Evolutionary conservation across 2,329 filamentous ascomycete genomes (phyloP), one percentile per base, ranked within the genome.

Genomic region (Fusarium foetens): DNA sequence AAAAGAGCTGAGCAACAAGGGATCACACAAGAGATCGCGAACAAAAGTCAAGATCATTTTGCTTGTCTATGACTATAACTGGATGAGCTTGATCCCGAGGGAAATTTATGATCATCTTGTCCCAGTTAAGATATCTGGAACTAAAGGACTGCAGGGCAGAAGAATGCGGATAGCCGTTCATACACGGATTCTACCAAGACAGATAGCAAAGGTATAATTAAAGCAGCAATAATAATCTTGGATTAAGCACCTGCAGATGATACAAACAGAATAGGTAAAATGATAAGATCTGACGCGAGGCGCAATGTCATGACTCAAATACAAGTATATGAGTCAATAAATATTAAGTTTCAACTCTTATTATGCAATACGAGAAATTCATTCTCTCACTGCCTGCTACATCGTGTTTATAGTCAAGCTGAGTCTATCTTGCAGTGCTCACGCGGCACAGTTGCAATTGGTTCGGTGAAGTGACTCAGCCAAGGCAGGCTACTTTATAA

Each of bases 1-100:
- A 0, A 8, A 5, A 6, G 35, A 52, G 0, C 2, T 68, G 8
- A n/a, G 33, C 0, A 4, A 5, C 0, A 23, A 23, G 6, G 23
- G 7, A 10, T 17, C 4, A 12, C 33, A 39, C 1, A 25, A 21
- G 1, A 21, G 33, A 3, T 16, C n/a, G 5, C 27, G 21, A 2
- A 39, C 43, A 3, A 57, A 19, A 6, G 6, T 68, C 6, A 68
- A 68, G 10, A 21, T 63, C 1, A n/a, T 68, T 0, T 8, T 68
- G 0, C 43, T 68, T 9, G 51, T 21, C 3, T 68, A 68, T 10
- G 63, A 68, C 0, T 27, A 60, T 1, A 42, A 29, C 1, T 68
- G 63, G 57, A 8, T 43, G 9, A 53, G 31, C 9, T 41, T 57
- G 6, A 52, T 68, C 14, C 57, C 57, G 0, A 52, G 21, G 8